phyloP scores from a whole-genome alignment of 176 grass and related monocot genomes.

The Juncus effusus region DNA sequence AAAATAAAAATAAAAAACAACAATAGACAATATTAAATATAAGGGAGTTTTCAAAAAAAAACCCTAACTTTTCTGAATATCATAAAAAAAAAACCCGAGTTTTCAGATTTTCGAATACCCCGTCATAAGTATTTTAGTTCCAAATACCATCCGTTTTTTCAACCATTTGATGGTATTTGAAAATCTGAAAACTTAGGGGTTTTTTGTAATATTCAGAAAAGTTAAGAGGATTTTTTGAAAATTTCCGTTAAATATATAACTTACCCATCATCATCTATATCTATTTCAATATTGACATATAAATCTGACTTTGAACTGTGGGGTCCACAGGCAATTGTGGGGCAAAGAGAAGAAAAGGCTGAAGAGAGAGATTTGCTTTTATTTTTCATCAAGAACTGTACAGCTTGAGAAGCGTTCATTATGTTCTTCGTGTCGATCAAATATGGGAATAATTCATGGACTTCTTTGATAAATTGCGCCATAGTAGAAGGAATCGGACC shows the following conservation, averaged over 20 bases:
- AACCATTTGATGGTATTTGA: constrained; percentile 4
- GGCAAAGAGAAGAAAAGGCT: constrained; percentile 70
- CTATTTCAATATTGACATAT: constrained; percentile 60
- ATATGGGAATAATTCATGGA: constrained; percentile 71
- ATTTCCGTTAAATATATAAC: constrained; percentile 9
- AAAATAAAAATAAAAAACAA: constrained; percentile 15
- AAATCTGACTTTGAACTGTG: constrained; percentile 25
- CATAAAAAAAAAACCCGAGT: too few relatives aligned
- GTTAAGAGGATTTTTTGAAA: background rate
- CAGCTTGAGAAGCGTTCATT: constrained; percentile 40
- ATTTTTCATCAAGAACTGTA: constrained; percentile 61
- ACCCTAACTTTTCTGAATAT: too few relatives aligned
- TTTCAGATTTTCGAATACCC: too few relatives aligned
- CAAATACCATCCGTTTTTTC: too few relatives aligned
- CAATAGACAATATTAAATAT: background rate
- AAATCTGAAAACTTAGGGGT: too few relatives aligned
- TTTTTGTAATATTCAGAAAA: background rate
- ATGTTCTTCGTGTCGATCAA: constrained; percentile 85
- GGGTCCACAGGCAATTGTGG: constrained; percentile 30
- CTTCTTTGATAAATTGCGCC: constrained; percentile 45
- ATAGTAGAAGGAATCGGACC: constrained; percentile 78
- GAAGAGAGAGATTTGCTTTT: constrained; percentile 94
- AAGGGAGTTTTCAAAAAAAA: too few relatives aligned
- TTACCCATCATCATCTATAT: constrained; percentile 63
- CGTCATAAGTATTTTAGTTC: too few relatives aligned